Conservation (phyloP, 2,329 filamentous ascomycete genomes). For the Fusarium sp. region DNA sequence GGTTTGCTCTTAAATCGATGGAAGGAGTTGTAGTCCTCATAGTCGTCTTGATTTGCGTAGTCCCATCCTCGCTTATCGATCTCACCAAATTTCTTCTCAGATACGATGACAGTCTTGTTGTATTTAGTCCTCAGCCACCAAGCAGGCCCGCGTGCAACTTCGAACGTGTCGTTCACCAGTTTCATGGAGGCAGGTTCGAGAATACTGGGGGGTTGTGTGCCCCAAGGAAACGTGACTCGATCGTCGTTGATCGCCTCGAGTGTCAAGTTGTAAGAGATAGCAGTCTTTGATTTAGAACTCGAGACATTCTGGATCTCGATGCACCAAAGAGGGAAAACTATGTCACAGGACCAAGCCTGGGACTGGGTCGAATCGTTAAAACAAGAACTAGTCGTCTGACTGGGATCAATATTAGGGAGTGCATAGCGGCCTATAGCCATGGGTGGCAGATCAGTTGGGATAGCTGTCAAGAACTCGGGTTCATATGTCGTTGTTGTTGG, state of each 20-base stretch:
- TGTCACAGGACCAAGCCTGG: conserved; percentile 72
- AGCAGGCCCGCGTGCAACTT: conserved; percentile 62
- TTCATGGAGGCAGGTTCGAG: conserved; percentile 52
- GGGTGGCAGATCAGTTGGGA: conserved; percentile 62
- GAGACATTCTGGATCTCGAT: conserved; percentile 53
- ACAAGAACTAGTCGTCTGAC: conserved; percentile 64
- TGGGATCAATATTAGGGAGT: conserved; percentile 65
- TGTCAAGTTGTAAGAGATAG: conserved; percentile 55
- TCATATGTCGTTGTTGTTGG: conserved; percentile 57
- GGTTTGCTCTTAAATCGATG: conserved; percentile 36
- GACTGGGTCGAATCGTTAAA: conserved; percentile 65
- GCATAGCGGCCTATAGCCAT: conserved; percentile 66
- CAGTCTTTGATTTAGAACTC: conserved; percentile 36
- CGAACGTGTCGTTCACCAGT: conserved; percentile 64
- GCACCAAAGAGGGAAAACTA: conserved; percentile 58
- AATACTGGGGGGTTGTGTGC: conserved; percentile 64
- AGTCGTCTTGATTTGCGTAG: conserved; percentile 24
- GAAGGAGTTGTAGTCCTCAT: conserved; percentile 27
- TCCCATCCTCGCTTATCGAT: conserved; percentile 46
- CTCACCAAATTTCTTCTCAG: conserved; percentile 54
- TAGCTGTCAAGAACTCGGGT: conserved; percentile 61
- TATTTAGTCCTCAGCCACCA: conserved; percentile 65
- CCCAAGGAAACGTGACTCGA: conserved; percentile 59
- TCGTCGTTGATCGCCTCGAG: conserved; percentile 50
- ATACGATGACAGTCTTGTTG: conserved; percentile 67